Evolutionary conservation across 2,329 filamentous ascomycete species (phyloP).

Genomic region (Chalaropsis ovoidea): DNA sequence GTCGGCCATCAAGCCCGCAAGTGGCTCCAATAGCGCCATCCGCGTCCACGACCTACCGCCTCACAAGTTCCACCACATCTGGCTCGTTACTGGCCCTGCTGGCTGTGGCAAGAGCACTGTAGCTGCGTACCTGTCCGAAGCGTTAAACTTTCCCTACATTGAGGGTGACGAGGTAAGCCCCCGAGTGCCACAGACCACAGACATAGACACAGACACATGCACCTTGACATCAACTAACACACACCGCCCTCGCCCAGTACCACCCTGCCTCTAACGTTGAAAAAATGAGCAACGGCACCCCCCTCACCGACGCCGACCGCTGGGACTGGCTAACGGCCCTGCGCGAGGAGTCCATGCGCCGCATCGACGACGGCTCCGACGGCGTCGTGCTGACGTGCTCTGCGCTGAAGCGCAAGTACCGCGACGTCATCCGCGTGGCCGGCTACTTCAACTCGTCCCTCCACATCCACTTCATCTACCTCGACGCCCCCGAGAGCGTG

Average conservation of each 20-base stretch:
- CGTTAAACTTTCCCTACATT: slow-evolving; percentile 58
- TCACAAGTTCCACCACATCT: slow-evolving; percentile 55
- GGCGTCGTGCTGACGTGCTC: slow-evolving; percentile 95
- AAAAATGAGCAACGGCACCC: slow-evolving; percentile 78
- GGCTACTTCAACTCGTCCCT: slow-evolving; percentile 63
- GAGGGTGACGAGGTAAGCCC: slow-evolving; percentile 64
- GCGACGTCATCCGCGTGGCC: slow-evolving; percentile 77
- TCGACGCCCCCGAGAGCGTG: slow-evolving; percentile 64
- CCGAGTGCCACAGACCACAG: background rate
- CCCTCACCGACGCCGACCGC: slow-evolving; percentile 82
- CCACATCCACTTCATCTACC: slow-evolving; percentile 86
- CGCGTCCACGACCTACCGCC: slow-evolving; percentile 22
- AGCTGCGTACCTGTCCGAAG: slow-evolving; percentile 52
- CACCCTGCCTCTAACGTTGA: slow-evolving; percentile 70
- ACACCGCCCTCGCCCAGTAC: slow-evolving; percentile 42
- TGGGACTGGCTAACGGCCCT: slow-evolving; percentile 92
- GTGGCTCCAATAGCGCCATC: slow-evolving; percentile 1
- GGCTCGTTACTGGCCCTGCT: slow-evolving; percentile 69
- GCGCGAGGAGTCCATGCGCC: slow-evolving; percentile 55
- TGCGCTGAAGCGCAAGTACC: slow-evolving; percentile 92
- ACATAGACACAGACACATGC: no score
- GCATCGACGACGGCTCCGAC: slow-evolving; percentile 46
- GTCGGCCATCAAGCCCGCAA: slow-evolving; percentile 20
- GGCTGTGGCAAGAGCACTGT: slow-evolving; percentile 73
- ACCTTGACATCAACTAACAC: slow-evolving; percentile 28